Percentiles rank a stretch among this genome's conserved stretches.
Conservation (phyloP, 2,329 filamentous ascomycete species). For the Zymoseptoria crescenta region DNA sequence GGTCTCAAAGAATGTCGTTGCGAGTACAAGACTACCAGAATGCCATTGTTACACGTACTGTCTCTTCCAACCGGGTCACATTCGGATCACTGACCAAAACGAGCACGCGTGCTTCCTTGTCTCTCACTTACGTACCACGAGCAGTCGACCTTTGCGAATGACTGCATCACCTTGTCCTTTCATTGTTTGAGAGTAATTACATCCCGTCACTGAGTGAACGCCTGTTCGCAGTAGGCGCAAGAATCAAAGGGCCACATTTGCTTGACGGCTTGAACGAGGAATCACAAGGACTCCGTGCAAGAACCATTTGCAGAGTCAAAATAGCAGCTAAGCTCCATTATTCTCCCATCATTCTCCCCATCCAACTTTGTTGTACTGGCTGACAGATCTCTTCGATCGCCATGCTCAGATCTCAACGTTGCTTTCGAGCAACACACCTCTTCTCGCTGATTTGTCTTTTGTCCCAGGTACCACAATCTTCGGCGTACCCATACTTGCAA, state of each 20-base stretch:
- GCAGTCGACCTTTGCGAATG: slow-evolving; percentile 10
- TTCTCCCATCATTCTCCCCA: slow-evolving; percentile 9
- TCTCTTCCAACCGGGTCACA: slow-evolving; percentile 14
- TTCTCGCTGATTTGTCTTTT: slow-evolving; percentile 22
- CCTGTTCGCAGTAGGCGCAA: slow-evolving; percentile 13
- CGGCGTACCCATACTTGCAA: slow-evolving; percentile 18
- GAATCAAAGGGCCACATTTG: slow-evolving; percentile 16
- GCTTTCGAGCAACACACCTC: slow-evolving; percentile 12
- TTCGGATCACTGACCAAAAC: slow-evolving; percentile 10
- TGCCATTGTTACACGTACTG: slow-evolving; percentile 23
- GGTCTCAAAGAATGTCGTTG: neutral
- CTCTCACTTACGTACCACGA: slow-evolving; percentile 11
- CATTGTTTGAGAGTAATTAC: slow-evolving; percentile 17
- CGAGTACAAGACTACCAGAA: slow-evolving; percentile 14
- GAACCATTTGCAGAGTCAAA: slow-evolving; percentile 16
- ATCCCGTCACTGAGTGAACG: slow-evolving; percentile 7
- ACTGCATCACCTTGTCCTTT: slow-evolving; percentile 14
- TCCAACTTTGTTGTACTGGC: slow-evolving; percentile 17
- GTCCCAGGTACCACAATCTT: slow-evolving; percentile 19
- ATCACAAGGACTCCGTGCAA: slow-evolving; percentile 14
- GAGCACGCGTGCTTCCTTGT: slow-evolving; percentile 9
- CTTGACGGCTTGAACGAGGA: slow-evolving; percentile 12
- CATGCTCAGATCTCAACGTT: slow-evolving; percentile 13
- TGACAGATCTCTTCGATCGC: slow-evolving; percentile 9
- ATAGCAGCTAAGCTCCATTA: slow-evolving; percentile 18